Evolutionary conservation across 1,284 basidiomycete genomes (phyloP), one percentile per base, ranked within the genome.

Genomic region (Microbotryum intermedium): DNA sequence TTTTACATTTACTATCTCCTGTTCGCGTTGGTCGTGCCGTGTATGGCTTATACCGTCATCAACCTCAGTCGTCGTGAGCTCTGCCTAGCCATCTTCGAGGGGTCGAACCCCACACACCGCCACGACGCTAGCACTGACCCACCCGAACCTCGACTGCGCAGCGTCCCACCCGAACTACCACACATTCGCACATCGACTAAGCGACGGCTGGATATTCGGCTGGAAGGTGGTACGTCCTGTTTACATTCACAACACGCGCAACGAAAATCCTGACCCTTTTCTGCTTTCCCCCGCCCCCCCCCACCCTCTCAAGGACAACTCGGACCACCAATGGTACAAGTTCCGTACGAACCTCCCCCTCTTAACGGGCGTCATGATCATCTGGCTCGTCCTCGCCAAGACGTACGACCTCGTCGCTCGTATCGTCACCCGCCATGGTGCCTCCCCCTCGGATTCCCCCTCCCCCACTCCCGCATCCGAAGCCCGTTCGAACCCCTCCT

Each of bases 11-110:
- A 97, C 76, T 84, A 80, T 61, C 64, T 84, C 28, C 77, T 85
- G 1, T 83, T 85, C 44, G 72, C 77, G 18, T 55, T 87, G 25
- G 83, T 81, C 16, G 75, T 97, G 11, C 86, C 88, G 0, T 71
- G 84, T 58, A 89, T 97, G 86, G 76, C 83, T 6, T 90, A 84
- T 80, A 80, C 88, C 64, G 90, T 91, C 0, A 79, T 88, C 29
- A 76, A 77, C n/a, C 73, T 95, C 58, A 94, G 91, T 71, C 79
- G 77, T 58, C 70, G 90, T 90, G 75, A 75, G 85, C 80, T 26
- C 46, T 48, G 11, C n/a, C 29, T 21, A 20, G 23, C 53, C 30
- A 21, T 43, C 46, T 11, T 47, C 34, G 30, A 46, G 34, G 9
- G 4, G 13, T 26, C 5, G 9, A 20, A 20, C 29, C 34, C 49